A percentile compares a stretch with the other conserved stretches of the same genome.
These are phyloP conservation scores for Paramecium biaurelia DNA, from an alignment of 73 alveolate species.

Conservation along the genomic window DNA sequence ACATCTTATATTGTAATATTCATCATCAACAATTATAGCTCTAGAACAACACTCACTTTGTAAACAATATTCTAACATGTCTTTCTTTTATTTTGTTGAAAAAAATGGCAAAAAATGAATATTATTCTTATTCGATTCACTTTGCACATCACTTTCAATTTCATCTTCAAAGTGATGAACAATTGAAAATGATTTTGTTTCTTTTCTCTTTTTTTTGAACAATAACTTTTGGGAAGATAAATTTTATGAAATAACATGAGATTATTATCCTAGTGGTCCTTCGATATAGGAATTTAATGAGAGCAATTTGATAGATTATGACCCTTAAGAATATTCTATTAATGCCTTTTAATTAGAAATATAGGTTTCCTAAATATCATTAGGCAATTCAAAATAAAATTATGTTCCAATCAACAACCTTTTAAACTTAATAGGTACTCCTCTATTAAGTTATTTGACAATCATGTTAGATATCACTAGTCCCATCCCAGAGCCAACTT, in stretches of 20 bases:
- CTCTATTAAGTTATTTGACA: background rate
- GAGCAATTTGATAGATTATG: background rate
- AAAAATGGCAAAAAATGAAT: background rate
- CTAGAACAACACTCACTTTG: background rate
- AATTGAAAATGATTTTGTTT: background rate
- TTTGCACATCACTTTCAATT: background rate
- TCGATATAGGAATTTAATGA: background rate
- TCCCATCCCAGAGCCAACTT: constrained; percentile 21
- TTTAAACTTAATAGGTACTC: background rate
- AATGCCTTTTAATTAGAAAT: background rate
- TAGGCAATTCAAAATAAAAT: background rate
- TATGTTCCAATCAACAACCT: background rate
- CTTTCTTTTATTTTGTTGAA: background rate
- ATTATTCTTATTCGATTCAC: background rate
- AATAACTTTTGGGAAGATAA: background rate
- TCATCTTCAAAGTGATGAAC: background rate
- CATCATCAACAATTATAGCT: constrained; percentile 30
- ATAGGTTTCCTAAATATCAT: background rate
- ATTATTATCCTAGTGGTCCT: background rate
- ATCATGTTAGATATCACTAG: background rate
- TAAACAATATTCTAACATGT: background rate
- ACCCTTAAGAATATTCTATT: background rate
- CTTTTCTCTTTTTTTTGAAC: background rate
- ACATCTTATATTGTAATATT: background rate
- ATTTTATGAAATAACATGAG: background rate